Evolutionary conservation across 1,139 yeast species (phyloP).

Genomic region (Taphrina flavorubra): DNA sequence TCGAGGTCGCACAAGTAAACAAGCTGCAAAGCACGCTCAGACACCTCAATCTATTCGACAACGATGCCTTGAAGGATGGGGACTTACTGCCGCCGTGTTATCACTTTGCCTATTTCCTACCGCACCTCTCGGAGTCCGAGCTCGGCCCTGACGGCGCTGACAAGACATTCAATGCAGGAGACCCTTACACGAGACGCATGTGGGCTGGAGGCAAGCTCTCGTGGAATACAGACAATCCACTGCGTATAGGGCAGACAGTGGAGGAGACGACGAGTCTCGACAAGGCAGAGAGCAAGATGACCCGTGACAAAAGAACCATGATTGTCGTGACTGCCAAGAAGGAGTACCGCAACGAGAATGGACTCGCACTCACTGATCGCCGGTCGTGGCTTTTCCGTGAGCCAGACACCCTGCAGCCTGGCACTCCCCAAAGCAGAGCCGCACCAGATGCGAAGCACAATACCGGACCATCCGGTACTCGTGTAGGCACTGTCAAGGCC

Average conservation of each 20-base stretch:
- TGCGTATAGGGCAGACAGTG: slow-evolving; percentile 53
- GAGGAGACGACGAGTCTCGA: slow-evolving; percentile 46
- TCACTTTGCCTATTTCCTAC: slow-evolving; percentile 69
- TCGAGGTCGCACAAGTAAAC: slow-evolving; percentile 17
- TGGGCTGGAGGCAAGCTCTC: slow-evolving; percentile 77
- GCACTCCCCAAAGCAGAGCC: not conserved
- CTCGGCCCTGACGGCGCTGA: slow-evolving; percentile 82
- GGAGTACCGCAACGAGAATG: slow-evolving; percentile 46
- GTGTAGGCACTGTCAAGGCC: slow-evolving; percentile 35
- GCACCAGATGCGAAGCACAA: not conserved
- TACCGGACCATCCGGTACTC: not conserved
- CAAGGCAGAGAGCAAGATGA: slow-evolving; percentile 45
- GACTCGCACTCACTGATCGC: slow-evolving; percentile 32
- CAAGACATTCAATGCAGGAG: slow-evolving; percentile 72
- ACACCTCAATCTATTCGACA: slow-evolving; percentile 25
- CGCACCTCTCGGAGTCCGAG: slow-evolving; percentile 58
- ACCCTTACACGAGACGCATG: slow-evolving; percentile 64
- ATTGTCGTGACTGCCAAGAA: slow-evolving; percentile 50
- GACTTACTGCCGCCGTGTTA: slow-evolving; percentile 59
- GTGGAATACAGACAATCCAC: slow-evolving; percentile 52
- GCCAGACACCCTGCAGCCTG: slow-evolving; percentile 10
- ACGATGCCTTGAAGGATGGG: slow-evolving; percentile 43
- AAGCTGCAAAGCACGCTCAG: slow-evolving; percentile 27
- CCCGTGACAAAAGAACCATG: slow-evolving; percentile 45
- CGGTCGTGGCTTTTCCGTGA: slow-evolving; percentile 34